A percentile compares a stretch with the other conserved stretches of the same genome.
These are phyloP conservation scores for Bipolaris sorokiniana DNA, from an alignment of 2,329 filamentous ascomycete genomes.

Conservation along the genomic window DNA sequence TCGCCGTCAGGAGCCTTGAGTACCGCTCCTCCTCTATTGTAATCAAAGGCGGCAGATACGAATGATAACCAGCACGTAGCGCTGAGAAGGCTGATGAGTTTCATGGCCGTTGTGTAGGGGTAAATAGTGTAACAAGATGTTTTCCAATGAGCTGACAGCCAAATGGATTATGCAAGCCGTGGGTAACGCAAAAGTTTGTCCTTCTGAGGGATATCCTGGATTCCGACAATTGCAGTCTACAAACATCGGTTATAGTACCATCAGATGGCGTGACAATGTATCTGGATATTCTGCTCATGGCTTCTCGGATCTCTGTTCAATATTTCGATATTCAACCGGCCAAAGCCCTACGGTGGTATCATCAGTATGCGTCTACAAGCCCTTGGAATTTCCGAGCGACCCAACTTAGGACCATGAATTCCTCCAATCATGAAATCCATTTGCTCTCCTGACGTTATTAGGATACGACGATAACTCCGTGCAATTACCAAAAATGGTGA, in stretches of 20 bases:
- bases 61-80: constrained; percentile 16
- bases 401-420: neutral
- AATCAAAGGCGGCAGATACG: constrained; percentile 32
- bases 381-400: neutral
- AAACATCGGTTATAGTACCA: constrained; percentile 18
- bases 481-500: no score
- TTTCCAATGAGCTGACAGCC: neutral
- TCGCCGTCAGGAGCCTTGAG: constrained; percentile 35
- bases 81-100: constrained; percentile 13
- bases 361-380: neutral
- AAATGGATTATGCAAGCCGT: neutral
- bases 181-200: neutral
- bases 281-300: neutral
- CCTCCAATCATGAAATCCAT: constrained; percentile 6
- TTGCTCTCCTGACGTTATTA: neutral
- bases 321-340: constrained; percentile 4
- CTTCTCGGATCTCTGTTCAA: neutral
- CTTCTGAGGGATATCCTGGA: constrained; percentile 6
- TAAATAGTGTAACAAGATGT: neutral
- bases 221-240: constrained; percentile 5
- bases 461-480: no score
- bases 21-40: constrained; percentile 32
- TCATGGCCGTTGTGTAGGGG: constrained; percentile 18
- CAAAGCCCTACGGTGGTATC: constrained; percentile 1
- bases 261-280: neutral